Evolutionary conservation across 176 grass and related monocot species (phyloP).

Genomic region (Carex littledalei): DNA sequence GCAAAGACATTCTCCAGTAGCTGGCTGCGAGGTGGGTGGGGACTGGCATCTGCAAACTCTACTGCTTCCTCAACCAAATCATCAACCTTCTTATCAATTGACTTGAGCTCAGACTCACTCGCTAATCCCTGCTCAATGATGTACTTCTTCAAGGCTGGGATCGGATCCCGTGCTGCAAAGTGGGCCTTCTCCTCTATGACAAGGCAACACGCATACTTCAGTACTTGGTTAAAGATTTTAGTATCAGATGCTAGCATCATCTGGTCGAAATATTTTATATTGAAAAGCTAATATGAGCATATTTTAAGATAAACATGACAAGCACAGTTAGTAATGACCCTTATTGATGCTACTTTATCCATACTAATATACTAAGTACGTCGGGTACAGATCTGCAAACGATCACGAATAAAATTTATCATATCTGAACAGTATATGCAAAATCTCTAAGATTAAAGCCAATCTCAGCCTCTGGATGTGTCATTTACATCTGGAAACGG

Average conservation of each 20-base stretch:
- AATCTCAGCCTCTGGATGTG: neutral
- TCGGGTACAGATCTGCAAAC: neutral
- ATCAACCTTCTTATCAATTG: conserved; percentile 76
- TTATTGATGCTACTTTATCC: neutral
- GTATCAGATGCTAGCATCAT: neutral
- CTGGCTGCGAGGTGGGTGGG: conserved; percentile 73
- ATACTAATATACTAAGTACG: neutral
- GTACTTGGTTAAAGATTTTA: neutral
- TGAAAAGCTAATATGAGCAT: neutral
- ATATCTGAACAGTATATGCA: neutral
- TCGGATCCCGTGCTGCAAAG: conserved; percentile 66
- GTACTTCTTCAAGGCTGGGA: conserved; percentile 70
- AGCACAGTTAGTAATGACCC: neutral
- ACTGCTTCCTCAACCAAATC: conserved; percentile 85
- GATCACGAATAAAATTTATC: neutral
- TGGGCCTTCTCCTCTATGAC: conserved; percentile 82
- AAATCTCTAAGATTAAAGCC: neutral
- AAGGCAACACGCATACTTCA: neutral
- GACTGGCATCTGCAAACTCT: conserved; percentile 87
- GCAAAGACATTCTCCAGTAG: conserved; percentile 83
- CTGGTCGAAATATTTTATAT: neutral
- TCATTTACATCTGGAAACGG: neutral
- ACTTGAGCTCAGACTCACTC: conserved; percentile 68
- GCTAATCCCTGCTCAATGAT: conserved; percentile 60
- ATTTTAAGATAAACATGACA: neutral